These are phyloP conservation scores for Aspergillus panamensis DNA, from an alignment of 495 filamentous ascomycete species.

Conservation along the genomic window DNA sequence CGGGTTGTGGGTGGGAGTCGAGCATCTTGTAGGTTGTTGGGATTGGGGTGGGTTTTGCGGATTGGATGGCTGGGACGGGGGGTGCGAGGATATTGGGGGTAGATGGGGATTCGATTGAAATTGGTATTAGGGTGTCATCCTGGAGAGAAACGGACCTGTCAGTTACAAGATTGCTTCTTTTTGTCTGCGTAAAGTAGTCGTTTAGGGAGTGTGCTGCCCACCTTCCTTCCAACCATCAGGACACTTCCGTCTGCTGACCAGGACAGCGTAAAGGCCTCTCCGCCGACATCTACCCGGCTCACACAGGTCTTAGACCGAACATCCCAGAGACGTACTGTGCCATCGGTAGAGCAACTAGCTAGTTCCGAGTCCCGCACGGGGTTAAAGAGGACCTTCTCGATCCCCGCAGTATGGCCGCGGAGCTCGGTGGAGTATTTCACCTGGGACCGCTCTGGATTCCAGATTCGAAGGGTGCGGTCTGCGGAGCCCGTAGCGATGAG, in stretches of 20 bases:
- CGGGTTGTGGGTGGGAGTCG: constrained; percentile 62
- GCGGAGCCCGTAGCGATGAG: constrained; percentile 82
- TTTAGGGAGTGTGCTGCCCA: constrained; percentile 29
- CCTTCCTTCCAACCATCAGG: constrained; percentile 82
- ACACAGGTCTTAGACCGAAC: constrained; percentile 75
- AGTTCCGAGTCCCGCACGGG: constrained; percentile 84
- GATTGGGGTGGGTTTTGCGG: constrained; percentile 18
- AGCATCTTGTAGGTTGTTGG: constrained; percentile 44
- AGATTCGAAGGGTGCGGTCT: constrained; percentile 79
- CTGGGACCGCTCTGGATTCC: constrained; percentile 85
- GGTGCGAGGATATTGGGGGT: constrained; percentile 30
- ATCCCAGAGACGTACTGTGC: constrained; percentile 90
- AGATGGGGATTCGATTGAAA: constrained; percentile 49
- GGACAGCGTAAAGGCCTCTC: constrained; percentile 75
- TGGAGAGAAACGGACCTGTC: constrained; percentile 24
- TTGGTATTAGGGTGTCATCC: constrained; percentile 68
- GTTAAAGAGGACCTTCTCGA: constrained; percentile 89
- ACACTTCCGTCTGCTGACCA: constrained; percentile 86
- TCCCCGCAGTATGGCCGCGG: constrained; percentile 68
- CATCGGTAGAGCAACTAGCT: constrained; percentile 80
- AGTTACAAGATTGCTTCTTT: not conserved
- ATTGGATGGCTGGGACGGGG: constrained; percentile 11
- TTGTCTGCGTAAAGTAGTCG: not conserved
- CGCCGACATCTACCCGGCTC: constrained; percentile 75
- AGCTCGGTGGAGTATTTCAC: constrained; percentile 82